These are phyloP conservation scores for Vicia faba DNA, from an alignment of 306 rosid species.

Conservation along the genomic window DNA sequence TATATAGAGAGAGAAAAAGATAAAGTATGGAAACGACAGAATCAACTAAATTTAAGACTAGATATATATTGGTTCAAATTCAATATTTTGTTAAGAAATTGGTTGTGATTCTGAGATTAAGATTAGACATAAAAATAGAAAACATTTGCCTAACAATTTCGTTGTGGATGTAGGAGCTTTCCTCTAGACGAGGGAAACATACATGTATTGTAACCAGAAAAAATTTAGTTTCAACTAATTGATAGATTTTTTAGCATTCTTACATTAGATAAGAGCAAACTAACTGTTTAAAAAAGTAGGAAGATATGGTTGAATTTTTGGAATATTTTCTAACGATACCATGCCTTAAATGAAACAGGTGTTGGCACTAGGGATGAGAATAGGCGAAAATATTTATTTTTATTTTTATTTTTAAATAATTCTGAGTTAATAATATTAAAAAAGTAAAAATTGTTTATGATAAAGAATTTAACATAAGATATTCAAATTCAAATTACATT, in stretches of 20 bases:
- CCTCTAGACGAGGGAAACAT: conserved; percentile 4
- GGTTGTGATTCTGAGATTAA: background rate
- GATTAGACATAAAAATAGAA: background rate
- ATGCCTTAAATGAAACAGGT: background rate
- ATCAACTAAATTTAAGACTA: background rate
- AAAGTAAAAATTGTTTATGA: too few relatives aligned
- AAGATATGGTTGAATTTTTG: background rate
- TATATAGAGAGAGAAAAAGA: background rate
- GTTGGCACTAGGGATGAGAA: too few relatives aligned
- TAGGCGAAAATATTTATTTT: too few relatives aligned
- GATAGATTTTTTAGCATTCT: too few relatives aligned
- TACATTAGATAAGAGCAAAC: background rate
- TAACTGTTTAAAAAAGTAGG: background rate
- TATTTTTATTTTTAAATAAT: too few relatives aligned
- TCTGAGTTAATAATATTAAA: too few relatives aligned
- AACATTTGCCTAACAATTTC: background rate
- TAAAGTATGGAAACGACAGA: background rate
- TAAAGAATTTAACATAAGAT: too few relatives aligned
- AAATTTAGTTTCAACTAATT: background rate
- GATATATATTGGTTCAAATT: background rate
- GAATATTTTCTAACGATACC: background rate
- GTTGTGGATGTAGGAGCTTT: background rate
- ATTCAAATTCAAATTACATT: too few relatives aligned
- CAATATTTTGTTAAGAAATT: background rate
- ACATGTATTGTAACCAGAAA: too few relatives aligned